Percentiles rank a stretch among this genome's conserved stretches.
These are phyloP conservation scores for Dendrocalamus sinicus DNA, from an alignment of 176 grass and related monocot species.

Conservation along the genomic window DNA sequence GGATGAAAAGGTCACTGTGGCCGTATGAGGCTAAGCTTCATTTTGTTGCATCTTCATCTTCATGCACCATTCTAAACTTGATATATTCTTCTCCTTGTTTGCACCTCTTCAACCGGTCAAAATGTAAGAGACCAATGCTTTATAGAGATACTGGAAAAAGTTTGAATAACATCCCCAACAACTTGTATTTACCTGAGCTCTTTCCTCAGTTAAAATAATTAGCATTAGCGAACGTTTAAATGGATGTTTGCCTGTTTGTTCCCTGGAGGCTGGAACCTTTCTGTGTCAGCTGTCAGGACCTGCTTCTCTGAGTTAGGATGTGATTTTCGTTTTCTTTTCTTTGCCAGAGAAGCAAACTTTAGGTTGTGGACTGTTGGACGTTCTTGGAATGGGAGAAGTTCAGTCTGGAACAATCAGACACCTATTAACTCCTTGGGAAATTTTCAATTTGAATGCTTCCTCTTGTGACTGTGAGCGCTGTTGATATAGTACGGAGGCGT, in stretches of 20 bases:
- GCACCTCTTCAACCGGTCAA: slow-evolving; percentile 17
- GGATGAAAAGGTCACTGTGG: slow-evolving; percentile 54
- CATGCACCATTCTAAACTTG: slow-evolving; percentile 24
- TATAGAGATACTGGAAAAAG: slow-evolving; percentile 56
- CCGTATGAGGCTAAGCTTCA: slow-evolving; percentile 60
- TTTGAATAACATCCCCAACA: slow-evolving; percentile 35
- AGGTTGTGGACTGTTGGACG: not conserved
- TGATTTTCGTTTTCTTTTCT: slow-evolving; percentile 19
- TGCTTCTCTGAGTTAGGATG: not conserved
- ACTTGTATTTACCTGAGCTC: not conserved
- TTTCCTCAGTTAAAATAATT: slow-evolving; percentile 16
- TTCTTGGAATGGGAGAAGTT: not conserved
- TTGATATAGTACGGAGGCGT: not conserved
- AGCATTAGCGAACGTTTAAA: not conserved
- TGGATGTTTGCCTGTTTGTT: not conserved
- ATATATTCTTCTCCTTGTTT: slow-evolving; percentile 15
- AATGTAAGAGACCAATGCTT: slow-evolving; percentile 46
- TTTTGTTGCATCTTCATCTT: slow-evolving; percentile 37
- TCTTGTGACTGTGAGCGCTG: not conserved
- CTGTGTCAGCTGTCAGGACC: not conserved
- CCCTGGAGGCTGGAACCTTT: not conserved
- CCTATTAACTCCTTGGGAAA: not conserved
- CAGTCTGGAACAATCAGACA: not conserved
- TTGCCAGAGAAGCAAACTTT: slow-evolving; percentile 47
- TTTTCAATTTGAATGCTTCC: not conserved